A percentile compares a stretch with the other conserved stretches of the same genome.
Evolutionary conservation across 1,284 basidiomycete genomes (phyloP).

Genomic region (Quambalaria eucalypti): DNA sequence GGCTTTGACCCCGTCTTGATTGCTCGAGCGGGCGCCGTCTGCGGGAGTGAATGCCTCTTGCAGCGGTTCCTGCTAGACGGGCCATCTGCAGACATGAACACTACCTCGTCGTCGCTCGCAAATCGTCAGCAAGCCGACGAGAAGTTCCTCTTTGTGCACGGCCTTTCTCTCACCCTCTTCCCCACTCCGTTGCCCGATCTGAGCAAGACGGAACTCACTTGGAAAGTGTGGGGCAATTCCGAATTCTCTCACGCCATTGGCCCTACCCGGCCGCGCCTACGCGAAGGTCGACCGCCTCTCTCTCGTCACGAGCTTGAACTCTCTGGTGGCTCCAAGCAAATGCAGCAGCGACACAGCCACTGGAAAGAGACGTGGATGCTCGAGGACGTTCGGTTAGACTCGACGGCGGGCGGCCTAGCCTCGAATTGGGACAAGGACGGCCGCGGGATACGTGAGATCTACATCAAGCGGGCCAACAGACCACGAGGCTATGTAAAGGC

Average conservation of each 20-base stretch:
- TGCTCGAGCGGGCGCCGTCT: background rate
- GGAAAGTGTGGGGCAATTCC: background rate
- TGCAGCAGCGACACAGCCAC: too few relatives aligned
- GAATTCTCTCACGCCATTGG: slow-evolving; percentile 1
- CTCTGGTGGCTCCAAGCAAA: too few relatives aligned
- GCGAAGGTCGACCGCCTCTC: background rate
- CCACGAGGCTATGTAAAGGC: background rate
- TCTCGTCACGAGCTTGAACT: too few relatives aligned
- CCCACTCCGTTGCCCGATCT: background rate
- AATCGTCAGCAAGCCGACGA: background rate
- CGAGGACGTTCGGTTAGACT: background rate
- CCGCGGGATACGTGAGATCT: background rate
- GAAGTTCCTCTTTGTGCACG: background rate
- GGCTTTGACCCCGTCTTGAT: background rate
- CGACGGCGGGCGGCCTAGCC: background rate
- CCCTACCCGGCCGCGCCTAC: background rate
- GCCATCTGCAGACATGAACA: too few relatives aligned
- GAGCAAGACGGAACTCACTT: background rate
- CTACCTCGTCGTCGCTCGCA: background rate
- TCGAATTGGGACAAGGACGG: background rate
- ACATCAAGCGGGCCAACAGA: background rate
- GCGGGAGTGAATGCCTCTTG: background rate
- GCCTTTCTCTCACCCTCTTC: background rate
- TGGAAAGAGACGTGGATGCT: background rate
- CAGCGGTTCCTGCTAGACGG: background rate